These are phyloP conservation scores for Gamarada debralockiae DNA, from an alignment of 495 filamentous ascomycete species.

Conservation along the genomic window DNA sequence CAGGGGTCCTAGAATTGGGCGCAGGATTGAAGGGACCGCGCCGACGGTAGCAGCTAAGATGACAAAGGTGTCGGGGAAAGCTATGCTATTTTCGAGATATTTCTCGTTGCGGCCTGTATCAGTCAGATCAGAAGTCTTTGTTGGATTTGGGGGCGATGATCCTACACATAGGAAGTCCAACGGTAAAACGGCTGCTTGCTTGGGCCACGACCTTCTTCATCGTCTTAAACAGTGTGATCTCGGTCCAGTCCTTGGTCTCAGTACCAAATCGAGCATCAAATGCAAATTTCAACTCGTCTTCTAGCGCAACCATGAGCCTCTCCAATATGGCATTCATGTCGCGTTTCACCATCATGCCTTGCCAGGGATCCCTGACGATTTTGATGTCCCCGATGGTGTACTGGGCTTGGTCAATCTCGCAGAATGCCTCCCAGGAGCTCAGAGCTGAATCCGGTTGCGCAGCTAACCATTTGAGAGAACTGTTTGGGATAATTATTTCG, in stretches of 20 bases:
- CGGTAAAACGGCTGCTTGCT: slow-evolving; percentile 33
- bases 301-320: neutral
- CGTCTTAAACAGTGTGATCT: slow-evolving; percentile 22
- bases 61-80: slow-evolving; percentile 23
- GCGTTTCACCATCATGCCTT: neutral
- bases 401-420: neutral
- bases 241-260: neutral
- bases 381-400: neutral
- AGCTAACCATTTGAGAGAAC: neutral
- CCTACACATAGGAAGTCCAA: slow-evolving; percentile 36
- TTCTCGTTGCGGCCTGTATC: slow-evolving; percentile 26
- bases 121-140: neutral
- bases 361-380: neutral
- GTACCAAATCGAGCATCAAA: neutral
- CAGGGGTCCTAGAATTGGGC: slow-evolving; percentile 27
- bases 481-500: slow-evolving; percentile 27
- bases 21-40: slow-evolving; percentile 24
- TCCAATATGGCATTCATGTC: slow-evolving; percentile 5
- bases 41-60: slow-evolving; percentile 24
- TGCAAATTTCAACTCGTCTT: neutral
- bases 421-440: neutral
- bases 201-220: slow-evolving; percentile 31
- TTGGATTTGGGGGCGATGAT: too few relatives aligned
- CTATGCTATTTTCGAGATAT: slow-evolving; percentile 22
- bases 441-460: neutral